A percentile compares a stretch with the other conserved stretches of the same genome.
Conservation (phyloP, 345 rosid species). For the Erucastrum elatum region DNA sequence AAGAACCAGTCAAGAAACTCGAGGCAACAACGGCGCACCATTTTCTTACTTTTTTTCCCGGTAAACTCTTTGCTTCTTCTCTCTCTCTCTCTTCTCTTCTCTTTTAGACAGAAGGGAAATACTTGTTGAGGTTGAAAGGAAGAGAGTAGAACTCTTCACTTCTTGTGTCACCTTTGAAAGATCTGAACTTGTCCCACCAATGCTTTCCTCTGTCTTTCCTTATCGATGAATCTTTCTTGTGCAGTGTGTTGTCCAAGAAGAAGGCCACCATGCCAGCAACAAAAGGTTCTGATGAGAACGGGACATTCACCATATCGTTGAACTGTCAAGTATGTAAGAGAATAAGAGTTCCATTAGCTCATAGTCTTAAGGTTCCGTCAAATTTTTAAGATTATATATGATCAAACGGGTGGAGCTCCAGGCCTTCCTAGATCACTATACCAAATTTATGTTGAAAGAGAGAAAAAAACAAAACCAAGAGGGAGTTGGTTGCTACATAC, state of each 20-base stretch:
- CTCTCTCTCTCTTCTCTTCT: constrained; percentile 9
- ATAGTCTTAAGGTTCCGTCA: no score
- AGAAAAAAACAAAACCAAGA: background rate
- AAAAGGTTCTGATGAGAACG: constrained; percentile 89
- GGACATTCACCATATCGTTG: constrained; percentile 89
- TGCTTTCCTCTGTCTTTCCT: constrained; percentile 95
- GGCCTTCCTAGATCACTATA: background rate
- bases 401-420: no score
- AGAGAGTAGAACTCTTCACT: constrained; percentile 89
- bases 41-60: constrained; percentile 10
- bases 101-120: constrained; percentile 84
- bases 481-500: constrained; percentile 44
- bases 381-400: no score
- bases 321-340: constrained; percentile 54
- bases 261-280: constrained; percentile 81
- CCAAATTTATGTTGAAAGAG: background rate
- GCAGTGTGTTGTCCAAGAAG: constrained; percentile 84
- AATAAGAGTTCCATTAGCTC: constrained; percentile 3
- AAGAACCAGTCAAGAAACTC: constrained; percentile 28
- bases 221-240: constrained; percentile 46
- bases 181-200: constrained; percentile 92
- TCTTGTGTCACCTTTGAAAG: constrained; percentile 74
- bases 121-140: constrained; percentile 92
- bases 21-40: constrained; percentile 15
- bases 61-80: constrained; percentile 23